Evolutionary conservation across 2,329 filamentous ascomycete species (phyloP).

Genomic region (Lasiodiplodia gonubiensis): DNA sequence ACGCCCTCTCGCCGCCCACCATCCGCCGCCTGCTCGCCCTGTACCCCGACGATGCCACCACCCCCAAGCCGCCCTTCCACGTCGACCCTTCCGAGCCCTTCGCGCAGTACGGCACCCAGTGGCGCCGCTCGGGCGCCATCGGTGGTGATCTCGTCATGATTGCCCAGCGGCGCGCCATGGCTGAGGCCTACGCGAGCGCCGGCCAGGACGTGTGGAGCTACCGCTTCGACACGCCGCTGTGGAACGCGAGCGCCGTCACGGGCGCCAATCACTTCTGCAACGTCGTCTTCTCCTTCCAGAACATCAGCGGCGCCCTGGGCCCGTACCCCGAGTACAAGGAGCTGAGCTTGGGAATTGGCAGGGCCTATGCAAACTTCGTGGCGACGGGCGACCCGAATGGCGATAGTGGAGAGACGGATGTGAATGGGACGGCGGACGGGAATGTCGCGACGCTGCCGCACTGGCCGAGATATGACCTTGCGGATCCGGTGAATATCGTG

Average conservation of each 20-base stretch:
- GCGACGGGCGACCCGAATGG: constrained; percentile 48
- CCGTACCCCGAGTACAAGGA: constrained; percentile 39
- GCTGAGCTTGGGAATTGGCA: constrained; percentile 47
- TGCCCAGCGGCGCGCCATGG: constrained; percentile 57
- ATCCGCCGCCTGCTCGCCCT: constrained; percentile 39
- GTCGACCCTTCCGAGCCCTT: not conserved
- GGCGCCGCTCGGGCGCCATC: constrained; percentile 56
- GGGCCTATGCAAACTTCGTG: constrained; percentile 51
- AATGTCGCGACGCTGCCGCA: constrained; percentile 34
- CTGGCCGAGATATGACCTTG: constrained; percentile 49
- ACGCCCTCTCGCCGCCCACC: constrained; percentile 41
- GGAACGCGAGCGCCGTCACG: constrained; percentile 46
- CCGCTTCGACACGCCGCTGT: constrained; percentile 60
- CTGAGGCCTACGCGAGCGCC: constrained; percentile 52
- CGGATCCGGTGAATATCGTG: constrained; percentile 44
- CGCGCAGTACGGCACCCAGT: constrained; percentile 44
- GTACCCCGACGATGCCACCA: constrained; percentile 39
- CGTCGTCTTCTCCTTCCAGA: constrained; percentile 49
- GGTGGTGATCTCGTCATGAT: constrained; percentile 59
- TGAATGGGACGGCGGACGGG: constrained; percentile 28
- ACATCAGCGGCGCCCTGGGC: constrained; percentile 42
- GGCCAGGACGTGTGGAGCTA: constrained; percentile 60
- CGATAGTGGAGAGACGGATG: no score
- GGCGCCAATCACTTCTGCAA: constrained; percentile 58
- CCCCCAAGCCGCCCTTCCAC: constrained; percentile 25